phyloP scores from a whole-genome alignment of 495 filamentous ascomycete genomes.

The Penicillium fimorum region DNA sequence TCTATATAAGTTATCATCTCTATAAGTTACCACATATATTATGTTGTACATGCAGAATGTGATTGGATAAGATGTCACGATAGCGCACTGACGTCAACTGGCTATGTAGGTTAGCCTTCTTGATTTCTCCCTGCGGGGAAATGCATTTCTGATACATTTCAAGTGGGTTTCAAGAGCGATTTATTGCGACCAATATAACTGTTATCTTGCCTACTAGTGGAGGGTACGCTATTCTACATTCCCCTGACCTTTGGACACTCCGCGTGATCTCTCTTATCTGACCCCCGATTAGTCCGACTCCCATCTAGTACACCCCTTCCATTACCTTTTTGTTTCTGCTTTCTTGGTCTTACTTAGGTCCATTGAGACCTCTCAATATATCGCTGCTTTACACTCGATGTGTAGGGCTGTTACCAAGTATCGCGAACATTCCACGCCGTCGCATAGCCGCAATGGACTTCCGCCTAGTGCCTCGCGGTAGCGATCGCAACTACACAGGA shows the following conservation, averaged over 20 bases:
- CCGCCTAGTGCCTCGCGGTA: slow-evolving; percentile 42
- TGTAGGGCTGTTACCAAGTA: slow-evolving; percentile 8
- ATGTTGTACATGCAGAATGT: background rate
- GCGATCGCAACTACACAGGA: slow-evolving; percentile 48
- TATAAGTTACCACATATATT: no score
- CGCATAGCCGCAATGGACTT: slow-evolving; percentile 38
- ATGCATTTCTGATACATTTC: background rate
- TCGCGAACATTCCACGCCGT: background rate
- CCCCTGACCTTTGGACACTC: background rate
- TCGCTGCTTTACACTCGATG: background rate
- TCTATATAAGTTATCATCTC: no score
- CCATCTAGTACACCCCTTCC: background rate
- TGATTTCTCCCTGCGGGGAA: slow-evolving; percentile 10
- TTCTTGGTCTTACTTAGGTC: background rate
- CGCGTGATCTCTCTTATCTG: slow-evolving; percentile 1
- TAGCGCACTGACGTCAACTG: slow-evolving; percentile 5
- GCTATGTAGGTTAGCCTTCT: background rate
- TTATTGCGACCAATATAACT: background rate
- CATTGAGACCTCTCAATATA: background rate
- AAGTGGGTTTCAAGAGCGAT: background rate
- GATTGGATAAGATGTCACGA: slow-evolving; percentile 3
- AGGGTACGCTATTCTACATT: background rate
- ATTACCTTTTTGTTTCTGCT: no score
- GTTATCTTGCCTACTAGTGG: background rate
- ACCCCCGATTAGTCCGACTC: background rate